Base-by-base conservation (phyloP, 805 yeast species). In the Helenozyma rhizophorensis region DNA sequence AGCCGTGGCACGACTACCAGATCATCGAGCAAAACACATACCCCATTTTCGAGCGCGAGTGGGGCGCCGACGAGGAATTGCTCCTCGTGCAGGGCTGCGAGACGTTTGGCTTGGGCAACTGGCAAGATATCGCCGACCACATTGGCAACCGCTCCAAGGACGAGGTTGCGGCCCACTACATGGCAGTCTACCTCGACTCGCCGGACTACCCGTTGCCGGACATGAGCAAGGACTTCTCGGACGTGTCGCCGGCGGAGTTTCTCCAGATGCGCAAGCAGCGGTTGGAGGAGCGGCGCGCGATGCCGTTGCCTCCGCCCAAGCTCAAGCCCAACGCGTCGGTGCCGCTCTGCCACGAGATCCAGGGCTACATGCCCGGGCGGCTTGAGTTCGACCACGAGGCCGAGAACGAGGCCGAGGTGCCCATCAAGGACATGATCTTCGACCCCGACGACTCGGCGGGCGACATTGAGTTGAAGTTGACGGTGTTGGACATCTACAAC, bases 21-120 rank as follows among this genome's bases (percentile, higher is more conserved):
- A 84, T 93, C 11, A 80, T 90, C 17, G 98, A 93, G 58, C 96
- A 94, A 48, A 90, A 90, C 53, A 83, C 95, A 3, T 90, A 86
- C 53, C 98, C 99, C 0, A 84, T 94, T 8, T 81, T 94, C 46
- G 83, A 78, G 32, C 76, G 72, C 36, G 89, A 82, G 36, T 93
- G 98, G 97, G 99, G 98, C 23, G 98, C 98, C 1, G 98, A 93
- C 62, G 99, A 93, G 58, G 99, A 93, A 59, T 54, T 89, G 36
- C 68, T 86, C 21, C 65, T 93, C 37, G 74, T 94, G 10, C 95
- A 88, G 56, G 97, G 97, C 7, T 81, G 95, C 27, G 96, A 93
- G 58, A 81, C 85, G 8, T 72, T 76, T 27, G 98, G 99, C 0
- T 57, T 93, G 34, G 99, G 99, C 2, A 88, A 89, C 56, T 93